Evolutionary conservation across 2,329 filamentous ascomycete genomes (phyloP), one percentile per base, ranked within the genome.

Genomic region (Cordyceps cateniannulata): DNA sequence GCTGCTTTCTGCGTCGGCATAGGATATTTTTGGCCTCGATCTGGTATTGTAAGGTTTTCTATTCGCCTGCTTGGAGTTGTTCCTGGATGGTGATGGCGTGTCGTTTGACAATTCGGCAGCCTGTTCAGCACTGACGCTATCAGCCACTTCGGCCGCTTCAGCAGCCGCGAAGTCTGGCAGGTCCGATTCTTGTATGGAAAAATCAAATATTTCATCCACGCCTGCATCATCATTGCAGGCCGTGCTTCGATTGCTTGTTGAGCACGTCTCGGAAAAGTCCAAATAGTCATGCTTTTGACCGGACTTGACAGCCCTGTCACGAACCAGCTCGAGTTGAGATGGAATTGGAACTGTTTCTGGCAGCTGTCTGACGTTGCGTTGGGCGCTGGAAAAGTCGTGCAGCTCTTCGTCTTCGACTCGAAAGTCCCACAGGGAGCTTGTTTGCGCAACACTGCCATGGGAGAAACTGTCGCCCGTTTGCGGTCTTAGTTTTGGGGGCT

Each of bases 201-300:
- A 48, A 7, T 48, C 42, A 16, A 29, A 57, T 3, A 8, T 27
- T 7, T 25, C 5, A 20, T 48, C 18, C 5, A 25, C 3, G 9
- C 35, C 12, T 3, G 29, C 5, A 12, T 35, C 27, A 8, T 8
- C 9, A 22, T 18, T 22, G 25, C 22, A 57, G 18, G 54, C 42
- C 4, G 42, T 24, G 44, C 72, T 75, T 22, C 72, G 68, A 27
- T 62, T 62, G 25, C 64, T 45, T 2, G 72, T 73, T 2, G 72
- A 72, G 12, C 72, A 72, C n/a, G 72, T 74, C 54, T 74, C 72
- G 0, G 72, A 74, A 22, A 74, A 71, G 42, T 74, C 72, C 5
- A 73, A 51, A 27, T n/a, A n/a, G 35, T 14, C 20, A 45, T 7
- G 16, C 14, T 18, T 25, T 2, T 38, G 22, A 16, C 8, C 35